Base-by-base conservation (phyloP, 148 eudicot species). In the Vaccinium corymbosum region DNA sequence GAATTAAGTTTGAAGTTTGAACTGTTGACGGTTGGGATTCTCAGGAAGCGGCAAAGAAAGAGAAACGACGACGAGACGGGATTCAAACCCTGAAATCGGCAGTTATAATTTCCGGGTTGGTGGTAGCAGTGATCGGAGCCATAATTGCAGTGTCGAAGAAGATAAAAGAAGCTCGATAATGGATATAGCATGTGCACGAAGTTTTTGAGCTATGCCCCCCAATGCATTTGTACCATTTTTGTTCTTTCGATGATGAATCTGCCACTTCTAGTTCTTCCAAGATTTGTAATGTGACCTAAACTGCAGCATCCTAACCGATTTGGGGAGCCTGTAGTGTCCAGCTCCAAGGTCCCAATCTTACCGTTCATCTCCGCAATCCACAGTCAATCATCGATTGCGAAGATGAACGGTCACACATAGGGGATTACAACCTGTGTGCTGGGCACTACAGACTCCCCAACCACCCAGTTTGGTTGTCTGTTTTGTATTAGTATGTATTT, bases 81-180 rank as follows among this genome's bases (percentile, higher is more conserved):
- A n/a, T 15, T 5, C 32, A 61, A n/a, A 42, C 82, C 32, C 52
- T 80, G 32, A 80, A 80, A 61, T 59, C 82, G 82, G 72, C 53
- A 0, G 72, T 80, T 20, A 20, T 80, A 42, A 20, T 80, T 38
- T 61, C 82, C 27, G 72, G 82, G 53, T 27, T 80, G 29, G 73
- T n/a, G 0, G 32, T 61, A 1, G 82, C 53, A 15, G 82, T 80
- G 72, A 61, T 80, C 48, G 82, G 82, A 80, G 72, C 73, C 0
- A n/a, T 80, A 80, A 42, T 19, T 0, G 82, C 20, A 0, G 49
- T 80, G 46, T 50, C 27, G 17, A 80, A 42, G 82, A 80, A n/a
- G 82, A 20, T 80, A 11, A 80, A n/a, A 38, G 53, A 42, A 42
- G 38, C 73, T n/a, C 22, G 82, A 80, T 46, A 49, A 66, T 2